A percentile compares a stretch with the other conserved stretches of the same genome.
Conservation (phyloP, 768 basidiomycete species). For the Xanthoconium stramineum region DNA sequence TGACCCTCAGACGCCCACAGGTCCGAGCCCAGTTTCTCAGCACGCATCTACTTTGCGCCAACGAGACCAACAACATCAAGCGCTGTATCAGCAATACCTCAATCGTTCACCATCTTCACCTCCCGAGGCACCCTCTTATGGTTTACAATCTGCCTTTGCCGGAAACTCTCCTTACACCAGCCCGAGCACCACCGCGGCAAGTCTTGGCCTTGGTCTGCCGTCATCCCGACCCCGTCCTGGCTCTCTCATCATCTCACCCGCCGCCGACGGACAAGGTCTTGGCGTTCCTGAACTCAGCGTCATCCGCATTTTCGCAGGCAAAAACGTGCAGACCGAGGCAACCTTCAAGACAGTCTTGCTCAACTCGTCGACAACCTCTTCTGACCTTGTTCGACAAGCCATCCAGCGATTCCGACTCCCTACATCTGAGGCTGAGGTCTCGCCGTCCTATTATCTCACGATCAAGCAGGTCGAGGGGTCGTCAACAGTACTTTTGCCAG, state of each 20-base stretch:
- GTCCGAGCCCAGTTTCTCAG: constrained; percentile 48
- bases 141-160: constrained; percentile 69
- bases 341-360: constrained; percentile 98
- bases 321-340: constrained; percentile 86
- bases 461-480: constrained; percentile 92
- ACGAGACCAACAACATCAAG: constrained; percentile 85
- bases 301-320: constrained; percentile 93
- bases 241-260: constrained; percentile 66
- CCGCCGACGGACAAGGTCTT: constrained; percentile 57
- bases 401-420: constrained; percentile 91
- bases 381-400: constrained; percentile 86
- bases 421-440: constrained; percentile 49
- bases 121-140: constrained; percentile 73
- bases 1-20: constrained; percentile 30
- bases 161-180: constrained; percentile 40
- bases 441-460: constrained; percentile 76
- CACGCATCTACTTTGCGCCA: constrained; percentile 71
- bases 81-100: constrained; percentile 85
- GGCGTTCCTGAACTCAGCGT: constrained; percentile 85
- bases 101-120: constrained; percentile 79
- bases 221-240: constrained; percentile 66
- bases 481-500: constrained; percentile 64
- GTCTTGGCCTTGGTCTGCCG: constrained; percentile 47
- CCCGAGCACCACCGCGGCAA: constrained; percentile 39
- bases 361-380: constrained; percentile 78